phyloP scores from a whole-genome alignment of 352 stramenopile species.

The Phytophthora citrophthora region DNA sequence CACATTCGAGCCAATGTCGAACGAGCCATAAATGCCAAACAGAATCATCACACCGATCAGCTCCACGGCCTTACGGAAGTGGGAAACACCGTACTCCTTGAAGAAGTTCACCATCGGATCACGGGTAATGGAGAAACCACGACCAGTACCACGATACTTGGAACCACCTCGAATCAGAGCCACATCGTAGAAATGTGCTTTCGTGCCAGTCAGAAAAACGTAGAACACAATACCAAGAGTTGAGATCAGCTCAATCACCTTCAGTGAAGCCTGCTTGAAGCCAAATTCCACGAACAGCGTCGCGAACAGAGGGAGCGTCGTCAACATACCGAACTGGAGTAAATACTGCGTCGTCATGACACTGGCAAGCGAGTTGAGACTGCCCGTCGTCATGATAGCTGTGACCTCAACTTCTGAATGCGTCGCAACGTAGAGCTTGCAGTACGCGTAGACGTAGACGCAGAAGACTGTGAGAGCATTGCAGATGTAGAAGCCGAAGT shows the following conservation, averaged over 20 bases:
- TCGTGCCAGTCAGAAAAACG: conserved; percentile 88
- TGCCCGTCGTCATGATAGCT: conserved; percentile 67
- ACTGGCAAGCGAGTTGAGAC: conserved; percentile 66
- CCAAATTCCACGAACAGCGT: conserved; percentile 86
- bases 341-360: conserved; percentile 91
- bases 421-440: conserved; percentile 82
- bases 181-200: conserved; percentile 89
- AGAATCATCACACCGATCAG: conserved; percentile 87
- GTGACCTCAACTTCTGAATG: conserved; percentile 67
- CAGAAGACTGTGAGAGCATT: conserved; percentile 88
- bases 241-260: conserved; percentile 80
- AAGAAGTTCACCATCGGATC: conserved; percentile 91
- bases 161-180: conserved; percentile 83
- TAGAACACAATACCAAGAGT: conserved; percentile 89
- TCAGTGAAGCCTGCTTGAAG: conserved; percentile 70
- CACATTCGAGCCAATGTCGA: conserved; percentile 65
- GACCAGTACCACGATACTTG: conserved; percentile 87
- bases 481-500: conserved; percentile 92
- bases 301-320: conserved; percentile 79
- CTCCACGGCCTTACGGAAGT: conserved; percentile 90
- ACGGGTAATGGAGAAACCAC: conserved; percentile 87
- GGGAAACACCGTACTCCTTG: conserved; percentile 87
- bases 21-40: conserved; percentile 80
- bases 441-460: conserved; percentile 88
- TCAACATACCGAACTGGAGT: conserved; percentile 87